A percentile compares a stretch with the other conserved stretches of the same genome.
Evolutionary conservation across 805 yeast species (phyloP).

Genomic region (Candida cerambycidarum): DNA sequence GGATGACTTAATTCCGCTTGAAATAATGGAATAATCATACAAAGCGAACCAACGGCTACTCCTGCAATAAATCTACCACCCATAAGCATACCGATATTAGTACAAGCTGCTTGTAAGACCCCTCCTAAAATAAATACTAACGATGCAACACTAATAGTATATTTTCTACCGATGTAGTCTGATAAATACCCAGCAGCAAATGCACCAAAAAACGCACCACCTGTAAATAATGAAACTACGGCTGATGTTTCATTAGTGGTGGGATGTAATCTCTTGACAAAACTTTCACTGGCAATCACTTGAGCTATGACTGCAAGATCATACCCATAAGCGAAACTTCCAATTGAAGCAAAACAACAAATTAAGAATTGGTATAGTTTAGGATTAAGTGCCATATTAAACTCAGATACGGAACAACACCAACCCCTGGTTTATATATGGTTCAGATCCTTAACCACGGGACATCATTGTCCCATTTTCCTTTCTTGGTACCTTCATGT

Average conservation of each 20-base stretch:
- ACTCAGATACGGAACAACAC: background rate
- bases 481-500: background rate
- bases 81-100: conserved; percentile 16
- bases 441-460: background rate
- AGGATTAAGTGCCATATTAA: conserved; percentile 15
- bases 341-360: conserved; percentile 18
- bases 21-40: conserved; percentile 78
- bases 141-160: conserved; percentile 22
- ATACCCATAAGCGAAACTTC: conserved; percentile 25
- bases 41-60: conserved; percentile 71
- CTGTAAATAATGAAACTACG: conserved; percentile 17
- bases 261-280: conserved; percentile 14
- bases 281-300: conserved; percentile 26
- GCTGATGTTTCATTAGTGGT: conserved; percentile 16
- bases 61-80: conserved; percentile 70
- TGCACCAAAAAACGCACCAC: conserved; percentile 19
- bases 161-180: conserved; percentile 35
- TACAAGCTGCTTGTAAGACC: conserved; percentile 29
- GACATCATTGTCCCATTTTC: conserved; percentile 1
- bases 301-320: conserved; percentile 30
- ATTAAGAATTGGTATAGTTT: conserved; percentile 17
- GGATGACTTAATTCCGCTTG: conserved; percentile 70
- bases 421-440: background rate
- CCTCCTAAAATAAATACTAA: conserved; percentile 27
- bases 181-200: conserved; percentile 15